Percentiles rank a stretch among this genome's conserved stretches.
Evolutionary conservation across 1,284 basidiomycete genomes (phyloP).

Genomic region (Laetiporus sulphureus): DNA sequence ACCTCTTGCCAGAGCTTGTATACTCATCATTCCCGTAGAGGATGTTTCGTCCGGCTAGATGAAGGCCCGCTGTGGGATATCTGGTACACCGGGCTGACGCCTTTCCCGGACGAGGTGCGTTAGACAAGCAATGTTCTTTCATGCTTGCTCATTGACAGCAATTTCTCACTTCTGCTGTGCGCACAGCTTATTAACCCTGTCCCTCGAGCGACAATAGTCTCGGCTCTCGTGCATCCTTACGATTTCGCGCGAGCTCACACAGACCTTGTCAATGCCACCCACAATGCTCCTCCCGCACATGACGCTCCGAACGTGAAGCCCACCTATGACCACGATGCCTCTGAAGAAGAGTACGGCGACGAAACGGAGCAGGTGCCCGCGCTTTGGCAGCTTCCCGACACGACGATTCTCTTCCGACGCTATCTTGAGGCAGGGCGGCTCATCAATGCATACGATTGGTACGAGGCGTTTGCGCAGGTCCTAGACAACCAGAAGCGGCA

Average conservation of each 20-base stretch:
- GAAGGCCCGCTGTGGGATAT: conserved; percentile 53
- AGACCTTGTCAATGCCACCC: too few species aligned
- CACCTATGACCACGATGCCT: not conserved
- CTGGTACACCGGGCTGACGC: conserved; percentile 60
- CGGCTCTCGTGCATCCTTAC: conserved; percentile 54
- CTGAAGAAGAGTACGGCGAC: conserved; percentile 9
- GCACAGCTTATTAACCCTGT: conserved; percentile 63
- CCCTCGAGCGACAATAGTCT: conserved; percentile 48
- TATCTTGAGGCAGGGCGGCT: conserved; percentile 72
- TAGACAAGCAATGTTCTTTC: too few species aligned
- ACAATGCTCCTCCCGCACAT: too few species aligned
- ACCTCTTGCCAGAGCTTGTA: not conserved
- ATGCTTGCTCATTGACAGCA: not conserved
- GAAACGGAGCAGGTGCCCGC: conserved; percentile 17
- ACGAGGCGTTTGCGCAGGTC: conserved; percentile 57
- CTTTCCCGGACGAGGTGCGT: conserved; percentile 59
- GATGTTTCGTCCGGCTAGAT: conserved; percentile 38
- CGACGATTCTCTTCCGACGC: conserved; percentile 64
- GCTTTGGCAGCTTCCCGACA: conserved; percentile 58
- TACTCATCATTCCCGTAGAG: conserved; percentile 26
- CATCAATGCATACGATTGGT: conserved; percentile 82
- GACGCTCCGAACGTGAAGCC: too few species aligned
- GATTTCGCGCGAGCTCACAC: conserved; percentile 34
- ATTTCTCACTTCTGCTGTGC: not conserved
- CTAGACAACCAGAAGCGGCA: conserved; percentile 47